Conservation (phyloP, 495 filamentous ascomycete genomes). For the Penicillium malachiteum region DNA sequence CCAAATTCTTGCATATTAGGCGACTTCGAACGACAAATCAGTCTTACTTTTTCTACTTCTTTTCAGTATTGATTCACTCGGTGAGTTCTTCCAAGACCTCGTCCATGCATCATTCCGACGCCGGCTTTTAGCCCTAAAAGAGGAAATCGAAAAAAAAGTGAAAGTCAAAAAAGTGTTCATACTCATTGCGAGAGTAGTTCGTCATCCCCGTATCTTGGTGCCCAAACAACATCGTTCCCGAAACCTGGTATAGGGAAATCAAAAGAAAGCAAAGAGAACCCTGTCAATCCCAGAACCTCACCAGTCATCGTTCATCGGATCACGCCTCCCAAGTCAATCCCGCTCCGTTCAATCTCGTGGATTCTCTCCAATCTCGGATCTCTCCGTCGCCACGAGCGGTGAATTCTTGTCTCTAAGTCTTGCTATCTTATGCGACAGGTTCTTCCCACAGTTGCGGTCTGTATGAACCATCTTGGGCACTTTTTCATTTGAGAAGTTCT, state of each 20-base stretch:
- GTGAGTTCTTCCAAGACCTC: slow-evolving; percentile 27
- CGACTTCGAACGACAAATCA: slow-evolving; percentile 23
- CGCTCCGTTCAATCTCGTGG: not conserved
- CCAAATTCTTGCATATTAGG: slow-evolving; percentile 38
- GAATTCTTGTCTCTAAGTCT: slow-evolving; percentile 4
- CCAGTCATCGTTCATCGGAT: slow-evolving; percentile 22
- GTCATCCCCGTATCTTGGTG: slow-evolving; percentile 8
- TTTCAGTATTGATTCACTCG: slow-evolving; percentile 26
- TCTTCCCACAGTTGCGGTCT: slow-evolving; percentile 14
- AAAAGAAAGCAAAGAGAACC: slow-evolving; percentile 22
- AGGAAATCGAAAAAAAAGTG: slow-evolving; percentile 1
- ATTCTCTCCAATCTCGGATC: slow-evolving; percentile 12
- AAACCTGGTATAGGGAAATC: slow-evolving; percentile 18
- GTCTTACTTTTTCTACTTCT: slow-evolving; percentile 20
- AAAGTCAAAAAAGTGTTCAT: slow-evolving; percentile 19
- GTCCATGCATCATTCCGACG: slow-evolving; percentile 37
- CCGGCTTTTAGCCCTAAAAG: slow-evolving; percentile 7
- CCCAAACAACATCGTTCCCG: slow-evolving; percentile 27
- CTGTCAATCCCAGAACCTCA: slow-evolving; percentile 18
- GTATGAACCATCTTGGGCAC: slow-evolving; percentile 25
- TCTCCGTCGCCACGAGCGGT: slow-evolving; percentile 11
- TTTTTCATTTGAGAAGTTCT: slow-evolving; percentile 19
- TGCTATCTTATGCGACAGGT: slow-evolving; percentile 19
- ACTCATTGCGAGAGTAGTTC: slow-evolving; percentile 38
- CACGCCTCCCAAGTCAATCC: not conserved